Percentiles rank a stretch among this genome's conserved stretches.
Conservation (phyloP, 2,329 filamentous ascomycete species). For the Aureobasidium sp. region DNA sequence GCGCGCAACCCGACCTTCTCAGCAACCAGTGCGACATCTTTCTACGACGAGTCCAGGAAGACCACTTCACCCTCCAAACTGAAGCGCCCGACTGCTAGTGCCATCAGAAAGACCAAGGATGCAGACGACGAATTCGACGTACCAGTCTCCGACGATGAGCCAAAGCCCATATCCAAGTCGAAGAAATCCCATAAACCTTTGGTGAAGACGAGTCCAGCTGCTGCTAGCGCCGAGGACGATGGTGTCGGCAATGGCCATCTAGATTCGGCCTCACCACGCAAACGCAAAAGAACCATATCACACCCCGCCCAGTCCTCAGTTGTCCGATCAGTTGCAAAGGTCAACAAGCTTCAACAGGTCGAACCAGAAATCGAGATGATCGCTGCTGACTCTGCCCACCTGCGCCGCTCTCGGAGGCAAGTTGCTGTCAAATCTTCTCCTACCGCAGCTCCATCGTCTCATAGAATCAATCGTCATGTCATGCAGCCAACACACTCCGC, state of each 20-base stretch:
- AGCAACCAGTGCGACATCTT: not conserved
- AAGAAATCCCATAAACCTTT: not conserved
- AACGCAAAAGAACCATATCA: conserved; percentile 9
- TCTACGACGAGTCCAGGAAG: not conserved
- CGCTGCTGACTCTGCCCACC: not conserved
- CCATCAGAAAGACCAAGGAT: not conserved
- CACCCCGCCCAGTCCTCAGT: not conserved
- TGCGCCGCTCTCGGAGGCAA: conserved; percentile 1
- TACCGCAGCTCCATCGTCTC: not conserved
- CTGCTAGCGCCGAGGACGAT: not conserved
- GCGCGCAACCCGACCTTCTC: conserved; percentile 23
- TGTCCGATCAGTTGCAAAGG: not conserved
- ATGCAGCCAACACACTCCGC: not conserved
- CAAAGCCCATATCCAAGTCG: not conserved
- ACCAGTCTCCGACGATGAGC: conserved; percentile 33
- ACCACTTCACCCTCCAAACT: not conserved
- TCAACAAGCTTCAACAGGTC: not conserved
- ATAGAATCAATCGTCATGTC: not conserved
- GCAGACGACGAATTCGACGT: conserved; percentile 36
- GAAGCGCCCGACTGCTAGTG: not conserved
- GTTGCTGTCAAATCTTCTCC: not conserved
- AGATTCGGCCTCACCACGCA: conserved; percentile 1
- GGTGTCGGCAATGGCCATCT: not conserved
- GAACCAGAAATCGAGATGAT: not conserved
- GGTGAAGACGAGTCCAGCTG: not conserved